phyloP scores from a whole-genome alignment of 768 basidiomycete species.

The Dioszegia crocea region DNA sequence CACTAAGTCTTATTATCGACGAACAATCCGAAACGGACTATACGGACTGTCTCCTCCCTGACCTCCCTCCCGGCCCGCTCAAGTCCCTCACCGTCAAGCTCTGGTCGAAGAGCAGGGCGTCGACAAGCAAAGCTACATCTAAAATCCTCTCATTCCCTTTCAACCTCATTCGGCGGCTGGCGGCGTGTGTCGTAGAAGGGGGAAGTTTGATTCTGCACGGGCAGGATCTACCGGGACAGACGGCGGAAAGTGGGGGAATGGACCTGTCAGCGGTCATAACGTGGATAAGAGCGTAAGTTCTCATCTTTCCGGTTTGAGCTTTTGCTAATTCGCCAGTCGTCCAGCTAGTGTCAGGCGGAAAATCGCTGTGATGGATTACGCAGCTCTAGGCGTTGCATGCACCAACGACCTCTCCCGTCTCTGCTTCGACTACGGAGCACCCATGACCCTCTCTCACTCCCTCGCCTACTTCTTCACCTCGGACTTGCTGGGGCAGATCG shows the following conservation, averaged over 20 bases:
- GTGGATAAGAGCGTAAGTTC: slow-evolving; percentile 8
- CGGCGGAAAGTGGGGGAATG: not conserved
- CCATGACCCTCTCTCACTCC: slow-evolving; percentile 8
- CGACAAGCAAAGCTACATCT: not conserved
- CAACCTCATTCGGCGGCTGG: slow-evolving; percentile 3
- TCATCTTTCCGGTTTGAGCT: not conserved
- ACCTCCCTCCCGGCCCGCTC: not conserved
- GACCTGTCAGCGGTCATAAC: not conserved
- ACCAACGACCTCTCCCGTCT: slow-evolving; percentile 1
- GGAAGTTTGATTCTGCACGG: slow-evolving; percentile 2
- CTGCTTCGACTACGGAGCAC: slow-evolving; percentile 4
- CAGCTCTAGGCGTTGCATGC: not conserved
- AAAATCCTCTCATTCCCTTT: slow-evolving; percentile 4
- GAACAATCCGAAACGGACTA: not conserved
- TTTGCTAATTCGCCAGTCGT: not conserved
- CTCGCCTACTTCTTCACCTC: slow-evolving; percentile 7
- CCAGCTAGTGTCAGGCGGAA: not conserved
- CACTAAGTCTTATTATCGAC: not conserved
- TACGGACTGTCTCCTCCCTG: not conserved
- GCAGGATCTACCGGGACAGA: not conserved
- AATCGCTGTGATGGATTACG: not conserved
- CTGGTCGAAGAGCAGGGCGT: not conserved
- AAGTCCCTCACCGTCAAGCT: not conserved
- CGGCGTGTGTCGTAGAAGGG: not conserved
- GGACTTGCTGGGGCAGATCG: slow-evolving; percentile 2